phyloP scores from a whole-genome alignment of 2,329 filamentous ascomycete species.

The Rhynchosporium graminicola region DNA sequence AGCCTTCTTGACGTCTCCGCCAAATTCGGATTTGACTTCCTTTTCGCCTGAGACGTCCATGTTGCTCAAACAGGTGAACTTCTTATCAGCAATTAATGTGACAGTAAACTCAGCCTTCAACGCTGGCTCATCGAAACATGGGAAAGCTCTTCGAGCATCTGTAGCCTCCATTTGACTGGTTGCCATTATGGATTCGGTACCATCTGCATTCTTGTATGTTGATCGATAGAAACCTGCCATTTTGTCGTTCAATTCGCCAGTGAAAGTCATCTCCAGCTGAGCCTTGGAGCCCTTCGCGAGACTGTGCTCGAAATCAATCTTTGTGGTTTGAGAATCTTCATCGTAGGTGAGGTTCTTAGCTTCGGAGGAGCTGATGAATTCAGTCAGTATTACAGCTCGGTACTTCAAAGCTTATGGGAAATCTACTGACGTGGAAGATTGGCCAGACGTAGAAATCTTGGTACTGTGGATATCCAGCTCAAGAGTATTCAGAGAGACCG shows the following conservation, averaged over 20 bases:
- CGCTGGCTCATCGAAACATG: conserved; percentile 94
- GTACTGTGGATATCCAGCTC: conserved; percentile 81
- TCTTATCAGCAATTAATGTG: conserved; percentile 86
- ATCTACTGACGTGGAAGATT: conserved; percentile 47
- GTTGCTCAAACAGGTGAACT: conserved; percentile 90
- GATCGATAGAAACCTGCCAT: conserved; percentile 98
- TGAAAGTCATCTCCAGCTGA: conserved; percentile 75
- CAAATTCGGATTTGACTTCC: conserved; percentile 65
- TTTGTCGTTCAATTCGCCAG: conserved; percentile 82
- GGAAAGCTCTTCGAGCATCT: conserved; percentile 88
- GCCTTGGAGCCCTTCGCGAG: conserved; percentile 76
- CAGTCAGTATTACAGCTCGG: conserved; percentile 8
- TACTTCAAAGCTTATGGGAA: conserved; percentile 17
- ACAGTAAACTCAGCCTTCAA: conserved; percentile 92
- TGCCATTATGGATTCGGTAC: conserved; percentile 78
- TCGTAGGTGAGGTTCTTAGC: conserved; percentile 64
- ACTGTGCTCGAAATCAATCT: conserved; percentile 72
- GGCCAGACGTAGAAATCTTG: conserved; percentile 60
- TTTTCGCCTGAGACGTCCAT: conserved; percentile 89
- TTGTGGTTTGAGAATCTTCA: conserved; percentile 78
- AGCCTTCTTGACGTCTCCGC: conserved; percentile 70
- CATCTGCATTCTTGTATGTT: conserved; percentile 82
- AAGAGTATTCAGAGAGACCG: conserved; percentile 83
- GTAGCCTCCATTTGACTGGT: conserved; percentile 97
- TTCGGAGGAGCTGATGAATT: conserved; percentile 59